Base-by-base conservation (phyloP, 176 grass and related monocot species). In the Saccharum spontaneum region DNA sequence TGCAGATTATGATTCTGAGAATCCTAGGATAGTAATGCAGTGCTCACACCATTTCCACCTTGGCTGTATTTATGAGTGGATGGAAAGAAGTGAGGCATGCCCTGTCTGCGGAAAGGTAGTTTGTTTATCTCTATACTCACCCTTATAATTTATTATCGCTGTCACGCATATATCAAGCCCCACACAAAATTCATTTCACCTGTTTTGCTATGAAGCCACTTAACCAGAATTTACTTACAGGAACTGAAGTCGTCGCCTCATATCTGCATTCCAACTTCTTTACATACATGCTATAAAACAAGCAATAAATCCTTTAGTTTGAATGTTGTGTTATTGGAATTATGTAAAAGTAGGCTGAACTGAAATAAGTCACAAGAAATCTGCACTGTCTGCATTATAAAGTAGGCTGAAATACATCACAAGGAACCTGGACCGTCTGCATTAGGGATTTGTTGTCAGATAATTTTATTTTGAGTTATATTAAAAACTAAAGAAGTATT, bases 21-120 rank as follows among this genome's bases (percentile, higher is more conserved):
- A 98, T 75, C 96, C 96, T 60, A 95, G 85, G 84, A 98, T 95
- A 76, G 57, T 94, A 83, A 92, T 92, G 93, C 89, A 89, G 69
- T 98, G 96, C 73, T 92, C 96, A 41, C 96, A 98, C 78, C 93
- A 98, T 94, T 98, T 95, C 70, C 96, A 98, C 67, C 93, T 98
- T 82, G 85, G 93, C 46, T 98, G 93, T 94, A 94, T 98, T 83
- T 98, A 98, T 23, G 96, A 98, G 83, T 98, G 96, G 96, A 95
- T 98, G 91, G 96, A 98, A 90, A 95, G 93, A 94, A 98, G 93
- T 87, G 91, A 98, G 79, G 89, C 91, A 34, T 98, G 96, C 77
- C 96, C 93, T 75, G 91, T 98, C 62, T 98, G 96, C 79, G 96
- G 96, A 12, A 98, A 98, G 93, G 96, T 98, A 90, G 83, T 37